phyloP scores from a whole-genome alignment of 257 asterid species.

The Solanum medicagineum region DNA sequence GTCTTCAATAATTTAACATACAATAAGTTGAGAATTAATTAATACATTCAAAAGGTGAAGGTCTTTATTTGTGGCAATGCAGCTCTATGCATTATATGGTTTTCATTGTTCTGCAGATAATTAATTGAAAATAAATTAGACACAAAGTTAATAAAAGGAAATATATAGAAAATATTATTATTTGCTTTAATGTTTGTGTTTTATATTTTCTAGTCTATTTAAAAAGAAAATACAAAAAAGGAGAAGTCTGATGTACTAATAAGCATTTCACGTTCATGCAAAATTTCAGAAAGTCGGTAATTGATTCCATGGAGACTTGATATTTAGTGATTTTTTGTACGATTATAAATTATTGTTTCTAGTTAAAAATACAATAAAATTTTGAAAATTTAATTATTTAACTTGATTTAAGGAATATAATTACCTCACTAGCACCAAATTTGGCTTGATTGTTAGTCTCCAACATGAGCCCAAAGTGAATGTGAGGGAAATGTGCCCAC shows the following conservation, averaged over 20 bases:
- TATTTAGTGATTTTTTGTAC: not conserved
- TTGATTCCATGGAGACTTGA: not conserved
- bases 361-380: too few relatives aligned
- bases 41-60: too few relatives aligned
- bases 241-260: not conserved
- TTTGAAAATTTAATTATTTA: too few relatives aligned
- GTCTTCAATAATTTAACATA: too few relatives aligned
- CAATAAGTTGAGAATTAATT: too few relatives aligned
- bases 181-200: not conserved
- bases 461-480: slow-evolving; percentile 83
- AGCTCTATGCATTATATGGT: slow-evolving; percentile 16
- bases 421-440: slow-evolving; percentile 18
- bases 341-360: too few relatives aligned
- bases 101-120: slow-evolving; percentile 36
- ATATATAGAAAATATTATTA: not conserved
- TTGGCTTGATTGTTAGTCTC: slow-evolving; percentile 50
- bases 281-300: not conserved
- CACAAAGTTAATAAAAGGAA: not conserved
- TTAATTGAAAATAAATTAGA: not conserved
- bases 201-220: not conserved
- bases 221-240: not conserved
- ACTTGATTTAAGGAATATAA: not conserved
- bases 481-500: slow-evolving; percentile 97
- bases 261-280: not conserved
- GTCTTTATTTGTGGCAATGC: not conserved